Conservation (phyloP, 2,329 filamentous ascomycete species). For the Aspergillus bombycis region DNA sequence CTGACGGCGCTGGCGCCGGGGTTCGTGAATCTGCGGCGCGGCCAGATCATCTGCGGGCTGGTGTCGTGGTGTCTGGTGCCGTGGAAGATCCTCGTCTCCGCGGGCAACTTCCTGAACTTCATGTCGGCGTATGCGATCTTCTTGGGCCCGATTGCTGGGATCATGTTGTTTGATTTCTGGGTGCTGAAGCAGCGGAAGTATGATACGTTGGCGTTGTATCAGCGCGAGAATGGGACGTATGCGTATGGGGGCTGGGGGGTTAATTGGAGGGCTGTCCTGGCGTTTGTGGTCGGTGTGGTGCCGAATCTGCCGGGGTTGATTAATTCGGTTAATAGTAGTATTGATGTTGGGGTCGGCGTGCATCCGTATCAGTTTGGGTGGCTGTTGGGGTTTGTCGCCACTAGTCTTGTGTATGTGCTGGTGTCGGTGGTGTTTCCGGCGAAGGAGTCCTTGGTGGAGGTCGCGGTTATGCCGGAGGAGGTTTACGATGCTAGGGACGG, state of each 20-base stretch:
- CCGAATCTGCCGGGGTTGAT: constrained; percentile 62
- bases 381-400: constrained; percentile 63
- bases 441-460: constrained; percentile 51
- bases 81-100: constrained; percentile 67
- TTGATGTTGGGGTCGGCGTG: constrained; percentile 50
- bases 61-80: constrained; percentile 64
- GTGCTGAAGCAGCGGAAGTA: constrained; percentile 54
- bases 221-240: constrained; percentile 51
- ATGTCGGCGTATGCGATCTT: constrained; percentile 70
- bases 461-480: constrained; percentile 42
- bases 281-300: constrained; percentile 60
- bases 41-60: constrained; percentile 58
- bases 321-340: constrained; percentile 42
- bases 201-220: constrained; percentile 57
- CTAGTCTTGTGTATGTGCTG: constrained; percentile 58
- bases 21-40: constrained; percentile 61
- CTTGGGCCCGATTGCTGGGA: constrained; percentile 64
- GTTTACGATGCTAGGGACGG: constrained; percentile 26
- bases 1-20: constrained; percentile 58
- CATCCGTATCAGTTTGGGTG: constrained; percentile 69
- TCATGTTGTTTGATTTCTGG: constrained; percentile 66
- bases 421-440: constrained; percentile 56
- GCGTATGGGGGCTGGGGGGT: constrained; percentile 55
- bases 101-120: constrained; percentile 63
- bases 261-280: constrained; percentile 63